phyloP scores from a whole-genome alignment of 2,329 filamentous ascomycete genomes.

The Colletotrichum tofieldiae region DNA sequence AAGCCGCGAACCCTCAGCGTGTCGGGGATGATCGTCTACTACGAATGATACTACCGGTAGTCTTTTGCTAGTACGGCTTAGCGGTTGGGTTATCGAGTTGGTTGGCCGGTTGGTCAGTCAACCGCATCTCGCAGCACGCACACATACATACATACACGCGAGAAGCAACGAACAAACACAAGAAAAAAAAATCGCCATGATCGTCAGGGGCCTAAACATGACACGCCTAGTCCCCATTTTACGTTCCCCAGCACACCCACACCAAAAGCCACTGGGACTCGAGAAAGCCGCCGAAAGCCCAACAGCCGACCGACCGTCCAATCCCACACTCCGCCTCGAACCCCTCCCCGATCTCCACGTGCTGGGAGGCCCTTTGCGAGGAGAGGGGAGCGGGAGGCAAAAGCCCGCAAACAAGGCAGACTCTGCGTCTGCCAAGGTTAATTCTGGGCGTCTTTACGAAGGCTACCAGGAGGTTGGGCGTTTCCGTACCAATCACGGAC shows the following conservation, averaged over 20 bases:
- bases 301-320: background rate
- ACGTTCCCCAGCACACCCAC: conserved; percentile 40
- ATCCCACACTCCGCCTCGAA: background rate
- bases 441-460: background rate
- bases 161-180: background rate
- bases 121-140: background rate
- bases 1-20: background rate
- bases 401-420: background rate
- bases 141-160: background rate
- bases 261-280: background rate
- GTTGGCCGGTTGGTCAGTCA: conserved; percentile 15
- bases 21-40: background rate
- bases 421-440: conserved; percentile 8
- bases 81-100: background rate
- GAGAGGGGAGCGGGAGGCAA: too few relatives aligned
- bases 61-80: background rate
- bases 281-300: background rate
- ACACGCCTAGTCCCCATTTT: conserved; percentile 23
- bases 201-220: conserved; percentile 40
- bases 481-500: background rate
- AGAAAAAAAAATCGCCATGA: background rate
- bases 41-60: background rate
- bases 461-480: background rate
- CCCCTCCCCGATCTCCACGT: conserved; percentile 7
- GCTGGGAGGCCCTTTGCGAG: conserved; percentile 11